A percentile compares a stretch with the other conserved stretches of the same genome.
Conservation (phyloP, 106 monocot genomes). For the Acorus calamus region DNA sequence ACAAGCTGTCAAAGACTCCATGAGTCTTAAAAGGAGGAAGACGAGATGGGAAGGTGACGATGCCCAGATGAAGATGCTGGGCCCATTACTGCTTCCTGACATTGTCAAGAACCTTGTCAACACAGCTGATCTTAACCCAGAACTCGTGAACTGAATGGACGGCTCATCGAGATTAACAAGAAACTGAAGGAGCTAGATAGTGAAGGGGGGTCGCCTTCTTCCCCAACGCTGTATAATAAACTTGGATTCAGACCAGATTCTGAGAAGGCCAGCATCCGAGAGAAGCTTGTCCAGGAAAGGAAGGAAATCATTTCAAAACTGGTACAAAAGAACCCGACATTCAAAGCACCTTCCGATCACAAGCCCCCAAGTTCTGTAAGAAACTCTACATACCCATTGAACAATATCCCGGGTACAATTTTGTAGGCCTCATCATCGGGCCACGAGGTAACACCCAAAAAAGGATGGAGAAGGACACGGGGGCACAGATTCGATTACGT, state of each 20-base stretch:
- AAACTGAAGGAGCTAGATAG: slow-evolving; percentile 9
- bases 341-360: slow-evolving; percentile 11
- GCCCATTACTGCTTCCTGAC: slow-evolving; percentile 26
- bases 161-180: slow-evolving; percentile 14
- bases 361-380: slow-evolving; percentile 9
- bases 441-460: too few relatives aligned
- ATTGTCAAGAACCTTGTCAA: slow-evolving; percentile 1
- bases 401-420: too few relatives aligned
- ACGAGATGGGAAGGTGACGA: slow-evolving; percentile 9
- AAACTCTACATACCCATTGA: too few relatives aligned
- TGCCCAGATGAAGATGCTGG: slow-evolving; percentile 15
- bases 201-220: slow-evolving; percentile 19
- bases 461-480: too few relatives aligned
- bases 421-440: too few relatives aligned
- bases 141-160: slow-evolving; percentile 18
- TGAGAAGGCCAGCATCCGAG: neutral
- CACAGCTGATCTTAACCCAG: neutral
- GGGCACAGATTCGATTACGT: too few relatives aligned
- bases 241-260: slow-evolving; percentile 11
- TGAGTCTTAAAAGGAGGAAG: slow-evolving; percentile 18
- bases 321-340: slow-evolving; percentile 22
- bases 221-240: slow-evolving; percentile 16
- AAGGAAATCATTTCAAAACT: slow-evolving; percentile 26
- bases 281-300: slow-evolving; percentile 12
- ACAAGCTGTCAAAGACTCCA: neutral